phyloP scores from a whole-genome alignment of 495 filamentous ascomycete genomes.

The Penicillium pulvis region DNA sequence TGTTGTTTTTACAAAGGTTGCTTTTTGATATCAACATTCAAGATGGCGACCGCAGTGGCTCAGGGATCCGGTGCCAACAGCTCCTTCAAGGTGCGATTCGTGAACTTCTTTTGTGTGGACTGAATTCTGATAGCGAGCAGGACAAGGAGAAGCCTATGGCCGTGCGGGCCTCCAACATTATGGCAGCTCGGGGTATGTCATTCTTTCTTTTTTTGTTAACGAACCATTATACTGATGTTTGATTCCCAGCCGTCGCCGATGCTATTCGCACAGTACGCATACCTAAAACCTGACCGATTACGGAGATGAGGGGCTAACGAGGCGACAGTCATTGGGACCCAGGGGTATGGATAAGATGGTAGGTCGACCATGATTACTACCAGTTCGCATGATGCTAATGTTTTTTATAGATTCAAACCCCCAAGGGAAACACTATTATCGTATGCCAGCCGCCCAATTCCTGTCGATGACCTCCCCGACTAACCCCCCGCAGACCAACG shows the following conservation, averaged over 20 bases:
- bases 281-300: slow-evolving; percentile 12
- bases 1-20: slow-evolving; percentile 30
- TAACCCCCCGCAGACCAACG: slow-evolving; percentile 70
- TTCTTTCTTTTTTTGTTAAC: not conserved
- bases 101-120: slow-evolving; percentile 36
- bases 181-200: slow-evolving; percentile 84
- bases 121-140: slow-evolving; percentile 58
- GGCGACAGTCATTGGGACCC: slow-evolving; percentile 64
- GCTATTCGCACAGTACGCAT: slow-evolving; percentile 80
- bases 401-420: slow-evolving; percentile 72
- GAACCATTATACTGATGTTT: slow-evolving; percentile 16
- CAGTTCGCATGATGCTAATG: slow-evolving; percentile 26
- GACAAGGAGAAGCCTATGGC: slow-evolving; percentile 99
- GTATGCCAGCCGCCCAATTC: slow-evolving; percentile 37
- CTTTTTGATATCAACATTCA: slow-evolving; percentile 40
- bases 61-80: slow-evolving; percentile 61
- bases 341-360: slow-evolving; percentile 97
- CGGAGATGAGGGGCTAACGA: slow-evolving; percentile 48
- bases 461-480: slow-evolving; percentile 21
- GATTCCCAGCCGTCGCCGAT: slow-evolving; percentile 81
- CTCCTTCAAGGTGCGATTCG: slow-evolving; percentile 73
- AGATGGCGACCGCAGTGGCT: slow-evolving; percentile 66
- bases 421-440: slow-evolving; percentile 96
- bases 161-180: slow-evolving; percentile 92
- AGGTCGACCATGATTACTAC: slow-evolving; percentile 13